Base-by-base conservation (phyloP, 2,329 filamentous ascomycete genomes). In the Boeremia lycopersici region DNA sequence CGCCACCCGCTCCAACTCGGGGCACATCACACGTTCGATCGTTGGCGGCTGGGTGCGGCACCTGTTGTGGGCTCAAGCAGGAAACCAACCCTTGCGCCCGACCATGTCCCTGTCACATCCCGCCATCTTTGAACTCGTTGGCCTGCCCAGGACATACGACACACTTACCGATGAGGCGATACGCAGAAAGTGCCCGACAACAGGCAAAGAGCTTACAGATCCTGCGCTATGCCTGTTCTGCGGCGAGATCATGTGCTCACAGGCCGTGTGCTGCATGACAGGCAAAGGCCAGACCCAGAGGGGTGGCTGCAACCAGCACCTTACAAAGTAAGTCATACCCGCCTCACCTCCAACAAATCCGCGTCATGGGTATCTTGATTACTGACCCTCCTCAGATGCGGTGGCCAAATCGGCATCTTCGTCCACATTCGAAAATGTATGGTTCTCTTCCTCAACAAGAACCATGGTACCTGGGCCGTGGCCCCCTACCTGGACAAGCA, bases 401-500 rank as follows among this genome's bases (percentile, higher is more conserved):
- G 95, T 70, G 86, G 87, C 59, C 92, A 91, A 65, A 87, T 96
- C 42, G 95, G 95, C n/a, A 80, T 97, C 30, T 98, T 96, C 78
- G 89, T 99, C 74, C 96, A 96, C 74, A 93, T 99, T 65, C 89
- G 95, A 63, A 98, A 98, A 79, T 98, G 96, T 78, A 91, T 89
- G 64, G 87, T 96, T 35, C 86, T 96, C 56, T 96, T 96, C 74
- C 80, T 96, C 50, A 92, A 96, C 77, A 86, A 88, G 56, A 81
- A 82, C 29, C 89, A 90, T 41, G 95, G 95, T 34, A 92, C 89
- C 25, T 99, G 89, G 79, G 88, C 89, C 60, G 84, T 88, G 36
- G 93, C 95, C 4, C 95, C 95, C 0, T 99, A 98, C 74, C 88
- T 98, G 60, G 95, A 99, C 76, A 89, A 90, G 71, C 96, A 97